Evolutionary conservation across 2,329 filamentous ascomycete species (phyloP), one percentile per base, ranked within the genome.

Genomic region (Botrytis fragariae): DNA sequence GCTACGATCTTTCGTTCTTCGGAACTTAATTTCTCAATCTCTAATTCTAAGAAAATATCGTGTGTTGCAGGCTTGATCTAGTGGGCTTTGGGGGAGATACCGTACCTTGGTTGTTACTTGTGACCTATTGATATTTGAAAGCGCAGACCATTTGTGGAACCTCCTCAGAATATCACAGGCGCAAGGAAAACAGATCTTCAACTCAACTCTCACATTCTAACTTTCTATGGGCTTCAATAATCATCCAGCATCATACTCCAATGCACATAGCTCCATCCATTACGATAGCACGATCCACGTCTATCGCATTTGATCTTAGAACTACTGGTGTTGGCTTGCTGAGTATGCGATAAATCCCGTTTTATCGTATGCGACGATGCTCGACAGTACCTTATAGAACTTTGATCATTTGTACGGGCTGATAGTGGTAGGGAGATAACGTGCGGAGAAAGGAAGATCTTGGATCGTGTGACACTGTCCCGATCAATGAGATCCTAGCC

Each of bases 371-470:
- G 65, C n/a, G 20, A 59, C n/a, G 37, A 69, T 39, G 65, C 65
- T 69, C 65, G 35, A 42, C 48, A 69, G 18, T 57, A 42, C 65
- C 51, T 42, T 69, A 16, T 57, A 44, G 48, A 25, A 69, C 48
- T 69, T n/a, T 57, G 65, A 69, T 69, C 65, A 42, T 57, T 69
- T 69, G 65, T 44, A 69, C 65, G 48, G 65, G 65, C 65, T 69
- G 65, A 69, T 32, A 69, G 54, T 69, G 65, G n/a, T 68, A 69
- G 48, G 39, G 35, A 57, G 29, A 8, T 57, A 51, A 42, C 35
- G 32, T 57, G 48, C 39, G 65, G 48, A 69, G 65, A 42, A 57
- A 25, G 37, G 65, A 69, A 69, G 48, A 42, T 42, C 65, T 57
- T 37, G 22, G 51, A 57, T 37, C 54, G 37, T 29, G 48, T n/a